Base-by-base conservation (phyloP, 495 filamentous ascomycete genomes). In the Daldinia grandis region DNA sequence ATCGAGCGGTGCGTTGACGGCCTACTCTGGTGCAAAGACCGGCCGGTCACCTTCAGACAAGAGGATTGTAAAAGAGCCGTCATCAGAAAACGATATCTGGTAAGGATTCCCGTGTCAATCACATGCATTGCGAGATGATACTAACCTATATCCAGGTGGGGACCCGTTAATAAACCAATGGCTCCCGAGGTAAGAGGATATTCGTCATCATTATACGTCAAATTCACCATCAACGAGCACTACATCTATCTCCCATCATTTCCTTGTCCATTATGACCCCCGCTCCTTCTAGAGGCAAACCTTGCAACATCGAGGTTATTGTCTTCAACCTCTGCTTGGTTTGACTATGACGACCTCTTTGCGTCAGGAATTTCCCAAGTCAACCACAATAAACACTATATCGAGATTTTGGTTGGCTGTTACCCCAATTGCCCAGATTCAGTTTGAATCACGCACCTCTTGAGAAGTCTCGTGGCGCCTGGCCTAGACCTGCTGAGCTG, bases 131-230 rank as follows among this genome's bases (percentile, higher is more conserved):
- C 53, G 21, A 38, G 24, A 58, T 55, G 37, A 64, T 58, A 51
- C 50, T 49, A 56, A 56, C 69, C 49, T 35, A 59, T 47, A 50
- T 63, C 27, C 30, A 84, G 82, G 82, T 85, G 83, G 83, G 84
- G 84, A 69, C 95, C 95, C 44, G 95, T 99, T 71, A 99, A 99
- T 86, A 98, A 97, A 89, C 92, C 95, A 61, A 99, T 99, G 95
- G 90, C 88, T 68, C 92, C 94, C 73, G 95, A 98, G 83, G 95
- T 99, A 89, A 90, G 94, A 66, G 31, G 44, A 12, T 35, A 12
- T 44, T 30, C 53, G 35, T 62, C 54, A 10, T 30, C 33, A 27
- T 54, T 68, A 27, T 58, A 33, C 28, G 12, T 19, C 19, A 14
- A n/a, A 38, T 7, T 42, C n/a, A 19, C n/a, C 53, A 51, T 72